Evolutionary conservation across 345 rosid species (phyloP).

Genomic region (Diplotaxis tenuifolia): DNA sequence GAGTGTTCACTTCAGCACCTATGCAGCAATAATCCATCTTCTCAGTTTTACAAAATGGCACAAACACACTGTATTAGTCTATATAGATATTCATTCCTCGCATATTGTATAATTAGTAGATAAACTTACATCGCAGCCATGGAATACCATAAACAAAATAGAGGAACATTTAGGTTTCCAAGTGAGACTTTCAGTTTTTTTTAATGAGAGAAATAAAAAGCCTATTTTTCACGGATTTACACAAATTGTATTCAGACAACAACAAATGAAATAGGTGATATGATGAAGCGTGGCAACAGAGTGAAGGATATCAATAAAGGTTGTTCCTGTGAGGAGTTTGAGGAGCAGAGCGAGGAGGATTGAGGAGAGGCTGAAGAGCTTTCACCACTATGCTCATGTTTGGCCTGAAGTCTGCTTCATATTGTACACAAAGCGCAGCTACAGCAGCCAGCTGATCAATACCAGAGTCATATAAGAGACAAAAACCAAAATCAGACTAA

Average conservation of each 20-base stretch:
- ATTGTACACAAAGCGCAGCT: constrained; percentile 74
- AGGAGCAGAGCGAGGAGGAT: constrained; percentile 54
- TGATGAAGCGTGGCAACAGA: constrained; percentile 5
- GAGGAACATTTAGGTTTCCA: constrained; percentile 19
- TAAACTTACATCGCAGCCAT: constrained; percentile 21
- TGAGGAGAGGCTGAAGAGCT: constrained; percentile 72
- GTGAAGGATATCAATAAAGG: constrained; percentile 22
- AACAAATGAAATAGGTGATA: constrained; percentile 37
- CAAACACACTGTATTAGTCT: constrained; percentile 4
- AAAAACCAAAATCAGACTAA: not conserved
- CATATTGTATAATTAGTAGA: constrained; percentile 17
- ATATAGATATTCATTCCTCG: constrained; percentile 1
- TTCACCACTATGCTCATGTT: constrained; percentile 84
- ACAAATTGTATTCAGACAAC: constrained; percentile 32
- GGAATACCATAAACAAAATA: constrained; percentile 3
- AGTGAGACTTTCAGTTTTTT: constrained; percentile 8
- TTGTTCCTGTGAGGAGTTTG: constrained; percentile 38
- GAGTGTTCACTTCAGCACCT: not conserved
- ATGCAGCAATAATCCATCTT: not conserved
- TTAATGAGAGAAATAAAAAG: constrained; percentile 13
- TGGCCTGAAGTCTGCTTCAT: constrained; percentile 83
- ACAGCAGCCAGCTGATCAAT: constrained; percentile 73
- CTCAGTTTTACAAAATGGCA: not conserved
- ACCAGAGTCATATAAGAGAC: constrained; percentile 6
- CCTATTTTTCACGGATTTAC: constrained; percentile 37